Conservation (phyloP, 2,329 filamentous ascomycete species). For the Incumbomyces delicatus region DNA sequence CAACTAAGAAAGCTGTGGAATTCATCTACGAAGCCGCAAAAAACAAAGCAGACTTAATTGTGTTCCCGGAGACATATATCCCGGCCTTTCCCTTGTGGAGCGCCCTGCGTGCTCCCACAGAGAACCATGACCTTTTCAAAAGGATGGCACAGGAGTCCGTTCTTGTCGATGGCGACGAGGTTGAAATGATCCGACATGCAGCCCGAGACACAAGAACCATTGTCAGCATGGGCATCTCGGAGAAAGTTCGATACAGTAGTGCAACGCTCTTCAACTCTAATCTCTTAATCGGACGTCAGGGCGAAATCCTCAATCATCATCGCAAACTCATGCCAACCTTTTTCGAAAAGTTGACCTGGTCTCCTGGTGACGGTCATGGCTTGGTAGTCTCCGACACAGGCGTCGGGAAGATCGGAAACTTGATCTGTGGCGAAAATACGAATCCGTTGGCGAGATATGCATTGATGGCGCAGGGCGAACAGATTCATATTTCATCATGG, state of each 20-base stretch:
- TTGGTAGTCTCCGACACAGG: conserved; percentile 38
- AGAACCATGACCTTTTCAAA: conserved; percentile 44
- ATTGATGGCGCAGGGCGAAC: conserved; percentile 46
- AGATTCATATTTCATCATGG: conserved; percentile 48
- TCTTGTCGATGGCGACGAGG: conserved; percentile 38
- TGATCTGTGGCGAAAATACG: conserved; percentile 51
- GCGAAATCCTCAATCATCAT: conserved; percentile 42
- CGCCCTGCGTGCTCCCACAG: conserved; percentile 36
- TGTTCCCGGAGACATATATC: conserved; percentile 47
- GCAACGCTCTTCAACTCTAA: conserved; percentile 45
- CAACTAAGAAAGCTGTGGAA: conserved; percentile 38
- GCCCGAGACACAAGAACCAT: conserved; percentile 31
- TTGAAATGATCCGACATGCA: conserved; percentile 31
- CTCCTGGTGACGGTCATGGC: conserved; percentile 43
- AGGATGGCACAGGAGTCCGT: conserved; percentile 38
- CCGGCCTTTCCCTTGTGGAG: conserved; percentile 47
- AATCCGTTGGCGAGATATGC: conserved; percentile 46
- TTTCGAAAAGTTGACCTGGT: conserved; percentile 49
- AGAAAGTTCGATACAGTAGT: conserved; percentile 34
- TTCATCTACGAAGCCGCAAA: conserved; percentile 37
- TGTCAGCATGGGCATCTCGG: conserved; percentile 43
- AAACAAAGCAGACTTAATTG: conserved; percentile 40
- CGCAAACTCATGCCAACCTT: conserved; percentile 48
- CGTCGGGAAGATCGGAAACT: conserved; percentile 38
- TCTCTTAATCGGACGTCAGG: conserved; percentile 36